Conservation (phyloP, 441 rosid genomes). For the Kokia cookei region DNA sequence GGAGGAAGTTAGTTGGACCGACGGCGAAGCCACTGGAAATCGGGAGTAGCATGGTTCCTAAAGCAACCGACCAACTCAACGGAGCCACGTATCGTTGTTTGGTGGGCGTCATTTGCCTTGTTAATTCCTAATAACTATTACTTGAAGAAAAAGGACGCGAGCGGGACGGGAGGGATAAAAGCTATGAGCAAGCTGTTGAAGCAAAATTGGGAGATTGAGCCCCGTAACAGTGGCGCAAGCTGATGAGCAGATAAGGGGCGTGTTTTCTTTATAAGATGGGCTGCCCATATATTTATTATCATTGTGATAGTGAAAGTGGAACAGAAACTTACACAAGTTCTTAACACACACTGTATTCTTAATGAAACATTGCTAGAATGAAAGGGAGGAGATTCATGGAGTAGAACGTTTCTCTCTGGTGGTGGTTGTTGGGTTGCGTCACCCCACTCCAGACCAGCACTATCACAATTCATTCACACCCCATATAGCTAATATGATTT, state of each 20-base stretch:
- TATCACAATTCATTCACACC: background rate
- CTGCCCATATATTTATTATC: conserved; percentile 9
- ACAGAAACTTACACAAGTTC: conserved; percentile 27
- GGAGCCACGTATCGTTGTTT: conserved; percentile 1
- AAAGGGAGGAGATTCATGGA: too few species aligned
- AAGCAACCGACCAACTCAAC: conserved; percentile 11
- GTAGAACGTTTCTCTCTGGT: conserved; percentile 1
- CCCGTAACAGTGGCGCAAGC: conserved; percentile 18
- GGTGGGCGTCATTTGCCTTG: background rate
- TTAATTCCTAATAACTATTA: background rate
- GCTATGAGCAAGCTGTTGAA: conserved; percentile 14
- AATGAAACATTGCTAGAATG: too few species aligned
- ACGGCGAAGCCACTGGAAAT: too few species aligned
- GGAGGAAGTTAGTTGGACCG: too few species aligned
- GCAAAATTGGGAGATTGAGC: conserved; percentile 20
- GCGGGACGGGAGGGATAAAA: background rate
- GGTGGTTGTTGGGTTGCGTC: conserved; percentile 44
- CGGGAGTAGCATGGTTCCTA: background rate
- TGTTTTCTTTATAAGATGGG: background rate
- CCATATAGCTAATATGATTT: background rate
- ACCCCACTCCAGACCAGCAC: background rate
- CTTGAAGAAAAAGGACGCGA: conserved; percentile 5
- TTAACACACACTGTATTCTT: too few species aligned
- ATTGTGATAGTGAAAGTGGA: conserved; percentile 24
- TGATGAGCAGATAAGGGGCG: background rate